Evolutionary conservation across 164 flowering plant species (phyloP), one percentile per base, ranked within the genome.

Genomic region (Vitis labrusca): DNA sequence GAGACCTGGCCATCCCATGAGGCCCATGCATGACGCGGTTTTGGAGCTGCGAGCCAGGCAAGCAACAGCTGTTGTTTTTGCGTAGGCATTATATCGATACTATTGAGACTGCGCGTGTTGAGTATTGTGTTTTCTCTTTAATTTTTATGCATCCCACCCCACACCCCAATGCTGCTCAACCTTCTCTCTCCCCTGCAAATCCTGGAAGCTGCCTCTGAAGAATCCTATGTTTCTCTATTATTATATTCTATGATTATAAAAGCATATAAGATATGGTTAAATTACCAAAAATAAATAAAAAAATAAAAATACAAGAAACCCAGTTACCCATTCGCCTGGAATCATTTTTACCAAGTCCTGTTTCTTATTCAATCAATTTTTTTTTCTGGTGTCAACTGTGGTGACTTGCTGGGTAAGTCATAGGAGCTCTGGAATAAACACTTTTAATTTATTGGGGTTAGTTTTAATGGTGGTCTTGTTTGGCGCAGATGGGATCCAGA

Each of bases 21-120:
- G 69, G 63, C 64, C 69, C 80, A 66, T 66, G 58, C 80, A 66
- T 63, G 58, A 86, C 91, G 88, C 88, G 88, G 77, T 82, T 83
- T 83, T 61, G 50, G 82, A 68, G 70, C 77, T 78, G 80, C 78
- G 27, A 49, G 85, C 69, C 88, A 87, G 88, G 66, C 51, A 50
- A 78, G 85, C 75, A 77, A 64, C 87, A 87, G 91, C 91, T 83
- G 80, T 72, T 69, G 47, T 52, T 53, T 30, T 62, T 49, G 65
- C 50, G 47, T 27, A 44, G 16, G 19, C 9, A 58, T 49, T 37
- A 57, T 5, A 7, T 61, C 61, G 44, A 37, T 10, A 47, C 5
- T 11, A 8, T 23, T 49, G 50, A 52, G 50, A 55, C 66, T 75
- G 78, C 78, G 77, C 66, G 76, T 79, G 30, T 57, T 64, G 54